Base-by-base conservation (phyloP, 352 stramenopile species). In the Globisporangium echinulatum region DNA sequence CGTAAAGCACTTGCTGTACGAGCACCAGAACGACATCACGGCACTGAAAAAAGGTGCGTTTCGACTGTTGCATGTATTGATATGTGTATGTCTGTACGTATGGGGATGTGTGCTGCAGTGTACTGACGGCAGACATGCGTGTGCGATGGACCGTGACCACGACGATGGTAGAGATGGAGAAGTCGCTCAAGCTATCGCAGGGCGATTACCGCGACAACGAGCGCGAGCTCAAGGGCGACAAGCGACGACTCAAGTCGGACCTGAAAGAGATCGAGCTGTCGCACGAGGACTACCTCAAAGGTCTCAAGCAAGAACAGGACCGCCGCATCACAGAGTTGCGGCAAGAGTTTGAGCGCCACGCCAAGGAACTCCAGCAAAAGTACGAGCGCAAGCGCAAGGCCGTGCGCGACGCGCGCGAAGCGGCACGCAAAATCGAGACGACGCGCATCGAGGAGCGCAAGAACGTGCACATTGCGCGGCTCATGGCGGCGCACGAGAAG, bases 1-100 rank as follows among this genome's bases (percentile, higher is more conserved):
- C 5, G 86, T 98, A n/a, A 98, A 98, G 74, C 93, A 98, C 65
- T 70, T 98, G 52, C 66, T 98, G 39, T 96, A 97, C 66, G 94
- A 98, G 71, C 92, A 98, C 56, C 94, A 98, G 63, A 90, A 97
- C 66, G 88, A 97, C 52, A 83, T 97, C 54, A 97, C 90, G 7
- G 69, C 69, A n/a, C 65, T 87, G 14, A 97, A 97, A 61, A 96
- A 90, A 69, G 75, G 74, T 85, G 54, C 52, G 39, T 37, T 2
- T 33, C 25, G 25, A 33, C 25, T 33, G 25, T 33, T 33, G 25
- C 25, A 33, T 33, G 25, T 3, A 33, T 33, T 33, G 1, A 33
- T 33, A 3, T 33, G 25, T 33, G 25, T 33, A 33, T 33, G 25
- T 33, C 25, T 33, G 25, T 33, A 33, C 2, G 25, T 33, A 33